Percentiles rank a stretch among this genome's conserved stretches.
phyloP scores from a whole-genome alignment of 352 stramenopile genomes.

The Phytophthora litchii region DNA sequence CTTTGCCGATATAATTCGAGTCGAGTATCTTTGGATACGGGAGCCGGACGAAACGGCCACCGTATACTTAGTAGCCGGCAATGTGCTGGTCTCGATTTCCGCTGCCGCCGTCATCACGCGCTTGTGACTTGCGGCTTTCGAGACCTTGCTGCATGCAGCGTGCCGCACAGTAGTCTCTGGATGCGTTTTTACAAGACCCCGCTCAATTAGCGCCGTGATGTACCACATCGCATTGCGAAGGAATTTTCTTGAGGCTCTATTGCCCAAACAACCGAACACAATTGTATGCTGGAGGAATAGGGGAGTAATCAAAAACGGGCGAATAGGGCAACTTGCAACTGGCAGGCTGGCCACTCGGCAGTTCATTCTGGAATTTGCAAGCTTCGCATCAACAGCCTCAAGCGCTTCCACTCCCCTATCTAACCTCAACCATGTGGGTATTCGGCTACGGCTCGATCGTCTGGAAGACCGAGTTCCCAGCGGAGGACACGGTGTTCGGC shows the following conservation, averaged over 20 bases:
- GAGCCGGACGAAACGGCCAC: slow-evolving; percentile 6
- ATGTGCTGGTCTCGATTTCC: neutral
- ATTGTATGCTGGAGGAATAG: slow-evolving; percentile 5
- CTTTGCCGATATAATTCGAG: neutral
- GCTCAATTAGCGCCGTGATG: slow-evolving; percentile 3
- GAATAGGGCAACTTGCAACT: slow-evolving; percentile 21
- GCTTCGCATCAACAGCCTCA: slow-evolving; percentile 21
- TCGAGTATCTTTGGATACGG: slow-evolving; percentile 9
- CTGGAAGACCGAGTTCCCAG: slow-evolving; percentile 78
- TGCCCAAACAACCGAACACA: slow-evolving; percentile 28
- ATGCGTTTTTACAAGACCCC: slow-evolving; percentile 13
- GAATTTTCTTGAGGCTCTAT: slow-evolving; percentile 35
- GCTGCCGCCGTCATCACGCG: neutral
- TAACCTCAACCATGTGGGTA: slow-evolving; percentile 65
- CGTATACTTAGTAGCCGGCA: neutral
- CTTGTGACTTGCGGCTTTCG: slow-evolving; percentile 1
- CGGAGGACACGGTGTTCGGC: slow-evolving; percentile 68
- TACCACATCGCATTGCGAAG: slow-evolving; percentile 13
- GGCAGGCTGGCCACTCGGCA: neutral
- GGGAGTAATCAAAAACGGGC: slow-evolving; percentile 8
- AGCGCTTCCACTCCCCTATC: neutral
- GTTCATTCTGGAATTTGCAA: slow-evolving; percentile 47
- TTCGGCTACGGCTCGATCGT: slow-evolving; percentile 87
- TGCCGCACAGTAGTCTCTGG: neutral
- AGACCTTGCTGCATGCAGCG: slow-evolving; percentile 10